phyloP scores from a whole-genome alignment of 1,139 yeast species.

The Diutina scorzettiae region DNA sequence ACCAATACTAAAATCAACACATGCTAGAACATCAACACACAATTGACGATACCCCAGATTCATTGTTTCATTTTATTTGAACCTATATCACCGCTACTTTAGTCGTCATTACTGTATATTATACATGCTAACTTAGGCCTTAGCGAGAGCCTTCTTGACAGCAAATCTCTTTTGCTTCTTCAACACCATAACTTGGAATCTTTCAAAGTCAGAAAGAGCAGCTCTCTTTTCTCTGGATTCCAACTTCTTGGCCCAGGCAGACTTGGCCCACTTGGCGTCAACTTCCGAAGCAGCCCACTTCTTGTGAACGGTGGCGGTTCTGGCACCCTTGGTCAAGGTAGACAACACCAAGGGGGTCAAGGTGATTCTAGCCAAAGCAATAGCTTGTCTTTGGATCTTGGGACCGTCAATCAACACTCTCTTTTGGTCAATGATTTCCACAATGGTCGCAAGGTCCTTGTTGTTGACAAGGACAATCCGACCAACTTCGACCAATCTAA shows the following conservation, averaged over 20 bases:
- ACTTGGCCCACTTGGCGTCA: slow-evolving; percentile 81
- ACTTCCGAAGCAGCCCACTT: slow-evolving; percentile 90
- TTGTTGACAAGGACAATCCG: slow-evolving; percentile 86
- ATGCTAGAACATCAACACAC: no score
- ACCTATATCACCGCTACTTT: no score
- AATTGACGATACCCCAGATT: no score
- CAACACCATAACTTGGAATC: slow-evolving; percentile 97
- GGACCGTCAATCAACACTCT: slow-evolving; percentile 98
- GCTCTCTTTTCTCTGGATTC: slow-evolving; percentile 91
- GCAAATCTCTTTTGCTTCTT: slow-evolving; percentile 95
- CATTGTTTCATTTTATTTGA: no score
- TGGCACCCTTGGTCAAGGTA: slow-evolving; percentile 87
- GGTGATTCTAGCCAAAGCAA: slow-evolving; percentile 75
- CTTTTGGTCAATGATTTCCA: slow-evolving; percentile 98
- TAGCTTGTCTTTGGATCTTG: slow-evolving; percentile 85
- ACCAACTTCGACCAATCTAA: slow-evolving; percentile 99
- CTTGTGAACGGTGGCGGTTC: slow-evolving; percentile 76
- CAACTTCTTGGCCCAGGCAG: slow-evolving; percentile 97
- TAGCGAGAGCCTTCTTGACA: slow-evolving; percentile 59
- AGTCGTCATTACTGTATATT: slow-evolving; percentile 5
- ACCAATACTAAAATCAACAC: no score
- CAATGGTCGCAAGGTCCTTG: slow-evolving; percentile 85
- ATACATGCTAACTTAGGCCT: slow-evolving; percentile 14
- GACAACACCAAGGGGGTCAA: slow-evolving; percentile 80
- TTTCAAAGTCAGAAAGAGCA: slow-evolving; percentile 90